Conservation (phyloP, 495 filamentous ascomycete species). For the Aspergillus hancockii region DNA sequence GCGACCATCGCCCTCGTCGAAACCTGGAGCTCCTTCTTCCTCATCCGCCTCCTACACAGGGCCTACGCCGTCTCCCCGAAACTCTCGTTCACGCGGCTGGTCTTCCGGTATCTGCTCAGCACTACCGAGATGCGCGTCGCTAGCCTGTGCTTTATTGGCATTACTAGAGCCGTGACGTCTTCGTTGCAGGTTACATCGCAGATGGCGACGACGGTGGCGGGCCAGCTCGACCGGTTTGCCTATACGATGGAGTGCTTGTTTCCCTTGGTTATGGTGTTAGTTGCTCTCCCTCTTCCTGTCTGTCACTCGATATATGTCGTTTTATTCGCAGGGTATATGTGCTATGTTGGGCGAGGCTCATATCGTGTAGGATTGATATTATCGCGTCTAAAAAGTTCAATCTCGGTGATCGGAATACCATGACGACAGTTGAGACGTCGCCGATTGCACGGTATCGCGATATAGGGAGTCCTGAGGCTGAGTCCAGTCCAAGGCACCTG, state of each 20-base stretch:
- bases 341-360: neutral
- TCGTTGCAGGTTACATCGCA: constrained; percentile 34
- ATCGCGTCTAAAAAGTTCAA: neutral
- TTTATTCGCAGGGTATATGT: neutral
- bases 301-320: no score
- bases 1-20: constrained; percentile 33
- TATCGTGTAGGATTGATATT: neutral
- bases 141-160: constrained; percentile 30
- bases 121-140: constrained; percentile 42
- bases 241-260: constrained; percentile 40
- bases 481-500: neutral
- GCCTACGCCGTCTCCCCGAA: constrained; percentile 24
- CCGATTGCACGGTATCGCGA: neutral
- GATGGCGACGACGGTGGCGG: constrained; percentile 26
- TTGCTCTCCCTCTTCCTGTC: neutral
- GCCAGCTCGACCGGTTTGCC: constrained; percentile 38
- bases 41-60: constrained; percentile 24
- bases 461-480: neutral
- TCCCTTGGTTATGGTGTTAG: constrained; percentile 36
- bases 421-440: neutral
- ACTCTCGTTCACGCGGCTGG: constrained; percentile 13
- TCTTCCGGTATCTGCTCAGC: constrained; percentile 33
- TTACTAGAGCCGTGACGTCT: constrained; percentile 36
- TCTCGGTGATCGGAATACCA: neutral
- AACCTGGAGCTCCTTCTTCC: constrained; percentile 32